These are phyloP conservation scores for Acanthamoeba divionensis DNA, from an alignment of 208 protist species.

Conservation along the genomic window DNA sequence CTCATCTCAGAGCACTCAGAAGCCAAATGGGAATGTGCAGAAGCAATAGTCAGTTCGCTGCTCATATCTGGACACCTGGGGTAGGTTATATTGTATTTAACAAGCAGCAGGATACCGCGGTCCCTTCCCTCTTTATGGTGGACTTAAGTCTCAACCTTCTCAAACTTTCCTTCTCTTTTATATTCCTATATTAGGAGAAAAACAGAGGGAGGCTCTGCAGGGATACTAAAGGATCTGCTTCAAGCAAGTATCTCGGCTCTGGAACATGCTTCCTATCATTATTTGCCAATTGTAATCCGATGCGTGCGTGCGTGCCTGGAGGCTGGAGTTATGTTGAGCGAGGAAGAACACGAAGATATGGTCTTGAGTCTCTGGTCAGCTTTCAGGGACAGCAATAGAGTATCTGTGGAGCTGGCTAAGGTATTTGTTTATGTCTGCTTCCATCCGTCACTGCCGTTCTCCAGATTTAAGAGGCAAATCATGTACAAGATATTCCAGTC, in stretches of 20 bases:
- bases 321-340: neutral
- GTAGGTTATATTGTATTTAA: too few species aligned
- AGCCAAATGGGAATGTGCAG: too few species aligned
- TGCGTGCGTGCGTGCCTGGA: neutral
- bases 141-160: too few species aligned
- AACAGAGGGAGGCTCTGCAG: neutral
- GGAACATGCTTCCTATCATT: neutral
- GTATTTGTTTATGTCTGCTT: neutral
- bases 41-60: too few species aligned
- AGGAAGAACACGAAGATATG: neutral
- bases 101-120: too few species aligned
- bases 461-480: neutral
- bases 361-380: neutral
- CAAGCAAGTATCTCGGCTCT: too few species aligned
- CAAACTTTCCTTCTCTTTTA: neutral
- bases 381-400: neutral
- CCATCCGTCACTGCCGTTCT: neutral
- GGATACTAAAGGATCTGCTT: too few species aligned
- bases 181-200: neutral
- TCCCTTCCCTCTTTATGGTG: too few species aligned
- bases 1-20: too few species aligned
- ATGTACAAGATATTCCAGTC: neutral
- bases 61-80: too few species aligned
- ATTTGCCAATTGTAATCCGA: neutral
- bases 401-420: neutral